These are phyloP conservation scores for Backusella tarrabulga DNA, from an alignment of 192 early-diverging fungal species.

Conservation along the genomic window DNA sequence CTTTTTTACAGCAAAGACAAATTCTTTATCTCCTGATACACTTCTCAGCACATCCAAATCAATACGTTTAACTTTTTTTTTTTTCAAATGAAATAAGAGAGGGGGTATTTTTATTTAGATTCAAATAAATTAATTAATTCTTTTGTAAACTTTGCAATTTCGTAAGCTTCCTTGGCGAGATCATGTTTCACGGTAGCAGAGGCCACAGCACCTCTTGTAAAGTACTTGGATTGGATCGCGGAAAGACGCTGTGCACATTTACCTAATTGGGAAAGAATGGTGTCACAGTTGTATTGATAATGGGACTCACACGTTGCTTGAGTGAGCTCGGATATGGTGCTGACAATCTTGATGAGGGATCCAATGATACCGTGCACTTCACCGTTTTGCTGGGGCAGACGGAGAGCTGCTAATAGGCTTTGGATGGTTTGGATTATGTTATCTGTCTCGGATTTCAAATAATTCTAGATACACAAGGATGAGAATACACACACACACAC, in stretches of 20 bases:
- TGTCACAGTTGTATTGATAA: not conserved
- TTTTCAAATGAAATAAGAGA: not conserved
- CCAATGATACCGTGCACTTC: conserved; percentile 42
- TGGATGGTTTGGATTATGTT: conserved; percentile 80
- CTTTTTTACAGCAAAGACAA: too few relatives aligned
- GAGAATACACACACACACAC: not conserved
- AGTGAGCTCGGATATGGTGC: conserved; percentile 49
- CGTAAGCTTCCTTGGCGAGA: conserved; percentile 80
- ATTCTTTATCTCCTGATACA: too few relatives aligned
- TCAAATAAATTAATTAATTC: conserved; percentile 73
- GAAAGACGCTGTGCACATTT: conserved; percentile 3
- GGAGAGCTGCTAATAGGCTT: conserved; percentile 60
- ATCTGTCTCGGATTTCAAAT: conserved; percentile 70
- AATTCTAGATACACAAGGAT: conserved; percentile 43
- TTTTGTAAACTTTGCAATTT: conserved; percentile 90
- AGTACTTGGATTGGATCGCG: not conserved
- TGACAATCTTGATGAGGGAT: conserved; percentile 36
- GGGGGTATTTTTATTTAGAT: not conserved
- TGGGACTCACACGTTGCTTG: conserved; percentile 39
- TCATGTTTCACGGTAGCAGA: conserved; percentile 78
- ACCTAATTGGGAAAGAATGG: not conserved
- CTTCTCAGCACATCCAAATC: too few relatives aligned
- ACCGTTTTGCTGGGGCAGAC: conserved; percentile 28
- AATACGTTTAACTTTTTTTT: too few relatives aligned
- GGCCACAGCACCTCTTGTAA: conserved; percentile 35